These are phyloP conservation scores for Lasiodiplodia theobromae DNA, from an alignment of 2,329 filamentous ascomycete genomes.

Conservation along the genomic window DNA sequence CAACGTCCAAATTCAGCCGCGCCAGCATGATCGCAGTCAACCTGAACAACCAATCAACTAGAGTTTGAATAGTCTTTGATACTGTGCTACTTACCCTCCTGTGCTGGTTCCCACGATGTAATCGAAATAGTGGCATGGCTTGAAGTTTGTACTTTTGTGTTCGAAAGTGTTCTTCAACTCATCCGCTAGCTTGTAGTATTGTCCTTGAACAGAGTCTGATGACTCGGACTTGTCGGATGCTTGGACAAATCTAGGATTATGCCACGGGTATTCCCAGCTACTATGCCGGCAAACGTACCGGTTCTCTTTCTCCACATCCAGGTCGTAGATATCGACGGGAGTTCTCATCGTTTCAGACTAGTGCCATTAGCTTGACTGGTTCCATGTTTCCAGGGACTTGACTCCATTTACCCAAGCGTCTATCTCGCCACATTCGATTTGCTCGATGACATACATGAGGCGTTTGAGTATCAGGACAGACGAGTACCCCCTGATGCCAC, in stretches of 20 bases:
- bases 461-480: conserved; percentile 32
- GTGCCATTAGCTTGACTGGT: background rate
- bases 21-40: too few species aligned
- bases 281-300: too few species aligned
- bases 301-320: too few species aligned
- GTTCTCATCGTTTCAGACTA: background rate
- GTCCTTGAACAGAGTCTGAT: background rate
- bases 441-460: conserved; percentile 30
- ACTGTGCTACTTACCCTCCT: conserved; percentile 21
- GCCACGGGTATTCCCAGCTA: too few species aligned
- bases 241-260: too few species aligned
- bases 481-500: conserved; percentile 34
- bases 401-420: background rate
- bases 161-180: background rate
- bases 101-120: conserved; percentile 36
- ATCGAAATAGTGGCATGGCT: conserved; percentile 37
- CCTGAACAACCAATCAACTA: too few species aligned
- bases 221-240: too few species aligned
- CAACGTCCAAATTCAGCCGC: too few species aligned
- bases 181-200: background rate
- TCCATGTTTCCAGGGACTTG: background rate
- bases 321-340: too few species aligned
- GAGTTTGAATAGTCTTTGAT: too few species aligned
- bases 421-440: conserved; percentile 22
- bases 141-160: conserved; percentile 8